Evolutionary conservation across 768 basidiomycete species (phyloP), one percentile per base, ranked within the genome.

Genomic region (Naganishia vishniacii): DNA sequence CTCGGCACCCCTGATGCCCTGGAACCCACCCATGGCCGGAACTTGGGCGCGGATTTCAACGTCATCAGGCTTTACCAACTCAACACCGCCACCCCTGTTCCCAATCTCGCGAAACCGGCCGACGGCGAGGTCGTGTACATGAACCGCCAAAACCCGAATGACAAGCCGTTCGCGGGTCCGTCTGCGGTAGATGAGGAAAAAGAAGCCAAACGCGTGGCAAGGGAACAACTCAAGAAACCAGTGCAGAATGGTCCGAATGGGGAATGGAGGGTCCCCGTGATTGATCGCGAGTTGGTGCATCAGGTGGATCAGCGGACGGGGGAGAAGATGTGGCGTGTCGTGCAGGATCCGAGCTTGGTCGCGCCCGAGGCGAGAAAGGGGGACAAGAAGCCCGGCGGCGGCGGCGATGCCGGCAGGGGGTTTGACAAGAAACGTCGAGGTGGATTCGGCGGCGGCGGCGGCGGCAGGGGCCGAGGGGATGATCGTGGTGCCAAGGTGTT

Each of bases 191-290:
- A 40, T 11, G 53, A 20, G 34, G 53, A 40, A 40, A 20, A 37
- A 20, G 53, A 56, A 23, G 34, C 32, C 9, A 34, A 37, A 37
- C 53, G 53, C 23, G 15, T 40, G 12, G 53, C 34, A 6, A 18
- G 34, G 1, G 53, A 56, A 37, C 9, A 16, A 11, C 23, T 40
- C 28, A 15, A 29, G 4, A 37, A 56, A 26, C 34, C 53, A 12
- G 53, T 56, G 34, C 53, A 56, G 53, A 56, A 56, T 26, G 53
- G 53, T 23, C 48, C 62, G 3, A 51, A 63, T 32, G 62, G 62
- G 18, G 51, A 49, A 12, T 63, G 62, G 62, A 28, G 49, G 18
- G 62, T 53, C 4, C 34, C 48, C 16, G 28, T 53, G 18, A 51
- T 49, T 18, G 62, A 63, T 56, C 40, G 49, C 20, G 44, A 51